Evolutionary conservation across 306 rosid genomes (phyloP), one percentile per base, ranked within the genome.

Genomic region (Castanopsis chinensis): DNA sequence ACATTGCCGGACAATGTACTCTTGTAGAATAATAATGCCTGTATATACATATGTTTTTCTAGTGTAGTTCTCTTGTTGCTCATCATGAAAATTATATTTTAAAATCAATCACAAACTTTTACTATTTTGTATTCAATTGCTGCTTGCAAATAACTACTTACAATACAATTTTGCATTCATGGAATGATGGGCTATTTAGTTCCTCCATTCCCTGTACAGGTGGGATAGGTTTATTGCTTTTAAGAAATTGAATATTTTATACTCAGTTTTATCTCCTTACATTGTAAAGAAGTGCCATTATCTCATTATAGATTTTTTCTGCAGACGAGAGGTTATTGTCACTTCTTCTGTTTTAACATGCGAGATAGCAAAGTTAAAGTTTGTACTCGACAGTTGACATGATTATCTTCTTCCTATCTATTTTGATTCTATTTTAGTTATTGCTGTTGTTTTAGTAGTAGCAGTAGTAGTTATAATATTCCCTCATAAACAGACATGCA

Each of bases 311-410:
- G 57, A 59, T 69, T 27, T 27, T 78, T 21, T 72, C 78, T 75
- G 71, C 94, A 95, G 99, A 15, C 87, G 81, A 69, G 97, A 95
- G 79, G 99, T 93, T 83, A 95, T 95, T 72, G 98, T 95, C 63
- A 95, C 99, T 63, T 93, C 99, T 32, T 93, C 93, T 9, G 99
- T 95, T 77, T 90, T 95, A 75, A 76, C 86, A 43, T 95, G 99
- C 54, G 99, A 95, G 89, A 27, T 88, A 54, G 93, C 88, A 69
- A 95, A 95, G 98, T 97, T 93, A 91, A 80, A 41, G 53, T 64
- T 64, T 32, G 23, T 43, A 81, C 68, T 57, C n/a, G n/a, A n/a
- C n/a, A n/a, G n/a, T n/a, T 9, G 63, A 67, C n/a, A 3, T 33
- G 17, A 58, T 37, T 79, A 74, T 61, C 58, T 80, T 79, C 78